Evolutionary conservation across 495 filamentous ascomycete genomes (phyloP), one percentile per base, ranked within the genome.

Genomic region (Stereocaulon alpinum): DNA sequence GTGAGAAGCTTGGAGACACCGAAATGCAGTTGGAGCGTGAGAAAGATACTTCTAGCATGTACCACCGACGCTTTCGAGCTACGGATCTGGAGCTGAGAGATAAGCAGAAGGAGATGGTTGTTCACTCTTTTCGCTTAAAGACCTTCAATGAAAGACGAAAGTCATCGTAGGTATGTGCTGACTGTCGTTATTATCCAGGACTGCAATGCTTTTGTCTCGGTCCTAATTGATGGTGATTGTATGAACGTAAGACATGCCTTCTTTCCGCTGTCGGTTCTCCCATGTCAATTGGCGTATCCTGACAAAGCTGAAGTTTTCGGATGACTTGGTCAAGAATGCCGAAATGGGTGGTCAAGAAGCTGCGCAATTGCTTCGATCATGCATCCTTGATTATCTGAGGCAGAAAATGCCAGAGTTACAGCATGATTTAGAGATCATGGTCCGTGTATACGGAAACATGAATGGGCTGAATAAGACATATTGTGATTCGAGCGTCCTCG

Each of bases 141-240:
- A n/a, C 20, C 30, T 14, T 22, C 24, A 22, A 6, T 9, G 18
- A 48, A 24, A 17, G 12, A 12, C 10, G 6, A 20, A 50, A 7
- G 43, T 24, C 42, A 29, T 24, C 10, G 2, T 27, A 7, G 40
- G 37, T 20, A 4, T 7, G 18, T 34, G 32, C 22, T 47, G 29
- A n/a, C 27, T 17, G 9, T 34, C 24, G 34, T 6, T 3, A 15
- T 27, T 44, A 10, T 22, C 27, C 30, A 61, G 59, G 32, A 61
- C 15, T 56, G 51, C 41, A 61, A 47, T 43, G n/a, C 51, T 3
- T 71, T 59, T 53, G 64, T 67, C 54, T 70, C 63, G 18, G 66
- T 71, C 30, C 57, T 71, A 17, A 63, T 71, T 44, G 68, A 71
- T 58, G 68, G 69, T 10, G 69, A 71, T 32, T 61, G 65, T 59